phyloP scores from a whole-genome alignment of 306 rosid species.

The Erythrophleum fordii region DNA sequence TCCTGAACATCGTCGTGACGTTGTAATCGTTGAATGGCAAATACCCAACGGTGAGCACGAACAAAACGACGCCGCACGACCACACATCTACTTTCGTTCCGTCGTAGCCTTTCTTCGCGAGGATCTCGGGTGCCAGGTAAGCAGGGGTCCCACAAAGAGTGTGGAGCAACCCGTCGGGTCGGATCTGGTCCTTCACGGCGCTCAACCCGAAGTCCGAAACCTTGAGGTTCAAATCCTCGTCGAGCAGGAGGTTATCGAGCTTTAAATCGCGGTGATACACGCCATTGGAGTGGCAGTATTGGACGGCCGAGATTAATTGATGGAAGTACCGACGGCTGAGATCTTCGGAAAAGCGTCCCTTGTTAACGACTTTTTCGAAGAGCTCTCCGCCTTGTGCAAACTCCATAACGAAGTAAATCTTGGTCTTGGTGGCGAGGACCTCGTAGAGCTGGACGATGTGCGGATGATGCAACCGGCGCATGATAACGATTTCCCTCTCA shows the following conservation, averaged over 20 bases:
- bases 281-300: constrained; percentile 72
- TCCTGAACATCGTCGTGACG: constrained; percentile 59
- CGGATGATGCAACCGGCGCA: constrained; percentile 71
- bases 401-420: constrained; percentile 82
- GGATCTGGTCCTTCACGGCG: constrained; percentile 59
- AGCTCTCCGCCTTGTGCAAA: constrained; percentile 83
- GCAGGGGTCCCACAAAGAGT: constrained; percentile 91
- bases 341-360: constrained; percentile 63
- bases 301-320: constrained; percentile 76
- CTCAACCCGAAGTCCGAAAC: constrained; percentile 86
- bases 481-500: constrained; percentile 76
- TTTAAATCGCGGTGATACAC: constrained; percentile 88
- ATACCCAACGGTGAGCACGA: constrained; percentile 55
- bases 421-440: constrained; percentile 76
- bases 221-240: constrained; percentile 61
- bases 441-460: constrained; percentile 65
- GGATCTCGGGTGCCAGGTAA: constrained; percentile 87
- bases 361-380: constrained; percentile 44
- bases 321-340: constrained; percentile 69
- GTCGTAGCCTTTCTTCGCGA: constrained; percentile 72
- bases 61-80: constrained; percentile 85
- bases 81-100: constrained; percentile 81
- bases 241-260: constrained; percentile 79
- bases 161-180: constrained; percentile 71
- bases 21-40: constrained; percentile 75